These are phyloP conservation scores for Chrysoporthe austroafricana DNA, from an alignment of 2,329 filamentous ascomycete species.

Conservation along the genomic window DNA sequence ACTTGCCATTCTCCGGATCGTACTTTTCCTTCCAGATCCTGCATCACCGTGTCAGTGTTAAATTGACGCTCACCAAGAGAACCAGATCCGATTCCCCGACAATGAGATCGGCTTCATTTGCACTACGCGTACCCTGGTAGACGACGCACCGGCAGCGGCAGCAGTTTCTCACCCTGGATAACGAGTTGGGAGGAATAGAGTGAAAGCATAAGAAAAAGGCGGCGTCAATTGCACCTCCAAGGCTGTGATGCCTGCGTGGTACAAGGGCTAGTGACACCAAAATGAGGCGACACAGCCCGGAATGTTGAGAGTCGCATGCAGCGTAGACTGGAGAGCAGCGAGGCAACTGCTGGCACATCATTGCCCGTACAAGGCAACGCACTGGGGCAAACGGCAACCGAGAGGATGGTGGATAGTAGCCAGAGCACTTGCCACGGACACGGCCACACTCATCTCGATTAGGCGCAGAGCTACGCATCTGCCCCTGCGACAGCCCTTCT, in stretches of 20 bases:
- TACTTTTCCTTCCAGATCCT: constrained; percentile 99
- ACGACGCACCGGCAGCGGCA: background rate
- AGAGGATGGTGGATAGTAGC: background rate
- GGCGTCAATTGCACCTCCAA: background rate
- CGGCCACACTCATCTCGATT: constrained; percentile 3
- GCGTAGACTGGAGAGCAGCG: background rate
- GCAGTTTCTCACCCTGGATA: background rate
- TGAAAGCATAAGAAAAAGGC: background rate
- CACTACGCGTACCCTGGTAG: background rate
- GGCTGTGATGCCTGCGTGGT: background rate
- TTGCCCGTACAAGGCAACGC: constrained; percentile 1
- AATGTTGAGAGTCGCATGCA: background rate
- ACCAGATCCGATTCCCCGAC: background rate
- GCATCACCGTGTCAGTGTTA: constrained; percentile 22
- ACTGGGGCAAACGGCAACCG: background rate
- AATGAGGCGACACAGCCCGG: constrained; percentile 8
- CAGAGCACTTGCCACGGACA: constrained; percentile 10
- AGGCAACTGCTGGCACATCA: constrained; percentile 6
- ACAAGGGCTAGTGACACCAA: constrained; percentile 8
- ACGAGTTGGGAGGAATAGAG: too few species aligned
- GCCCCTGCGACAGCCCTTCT: background rate
- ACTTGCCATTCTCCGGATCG: constrained; percentile 53
- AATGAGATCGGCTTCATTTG: background rate
- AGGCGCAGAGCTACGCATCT: background rate
- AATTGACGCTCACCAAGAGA: background rate